Base-by-base conservation (phyloP, 2,329 filamentous ascomycete genomes). In the Colletotrichum liriopes region DNA sequence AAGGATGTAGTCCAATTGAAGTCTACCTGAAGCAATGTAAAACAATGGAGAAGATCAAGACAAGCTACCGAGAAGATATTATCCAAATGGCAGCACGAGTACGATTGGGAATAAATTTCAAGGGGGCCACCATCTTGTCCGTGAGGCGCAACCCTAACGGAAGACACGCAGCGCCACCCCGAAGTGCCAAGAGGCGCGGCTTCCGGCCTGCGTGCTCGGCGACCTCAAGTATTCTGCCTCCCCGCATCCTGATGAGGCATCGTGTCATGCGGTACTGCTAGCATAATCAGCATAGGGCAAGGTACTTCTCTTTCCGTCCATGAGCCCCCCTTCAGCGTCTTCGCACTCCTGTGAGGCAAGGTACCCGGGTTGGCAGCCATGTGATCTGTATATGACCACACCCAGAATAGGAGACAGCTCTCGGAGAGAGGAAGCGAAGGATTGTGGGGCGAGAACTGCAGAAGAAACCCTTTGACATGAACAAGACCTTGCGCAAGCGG, bases 101-200 rank as follows among this genome's bases (percentile, higher is more conserved):
- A 23, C 12, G 37, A 18, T 18, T 12, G n/a, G 11, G 20, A 4
- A 23, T 3, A n/a, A 39, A 8, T n/a, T 39, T 39, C 6, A 5
- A 52, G 12, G 43, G 20, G 5, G 1, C 23, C 35, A 8, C 9
- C 14, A 5, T 1, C 12, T 29, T 4, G 47, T 2, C 51, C n/a
- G 11, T 1, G 8, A 39, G n/a, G 26, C 6, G 47, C 1, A 16
- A 12, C 2, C 11, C 56, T 26, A 9, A 35, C 20, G 54, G 26
- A 49, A 32, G 39, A 61, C 29, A 58, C 20, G 16, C 55, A 16
- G 49, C 35, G 51, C 64, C 56, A 62, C 54, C 26, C 67, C 64
- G 43, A 55, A 41, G 3, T 49, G 56, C 51, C 35, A 58, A 71
- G 55, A 37, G 41, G 41, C 26, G 29, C 29, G 37, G 37, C n/a